Percentiles rank a stretch among this genome's conserved stretches.
Conservation (phyloP, 495 filamentous ascomycete genomes). For the Astrothelium subdiscretum region DNA sequence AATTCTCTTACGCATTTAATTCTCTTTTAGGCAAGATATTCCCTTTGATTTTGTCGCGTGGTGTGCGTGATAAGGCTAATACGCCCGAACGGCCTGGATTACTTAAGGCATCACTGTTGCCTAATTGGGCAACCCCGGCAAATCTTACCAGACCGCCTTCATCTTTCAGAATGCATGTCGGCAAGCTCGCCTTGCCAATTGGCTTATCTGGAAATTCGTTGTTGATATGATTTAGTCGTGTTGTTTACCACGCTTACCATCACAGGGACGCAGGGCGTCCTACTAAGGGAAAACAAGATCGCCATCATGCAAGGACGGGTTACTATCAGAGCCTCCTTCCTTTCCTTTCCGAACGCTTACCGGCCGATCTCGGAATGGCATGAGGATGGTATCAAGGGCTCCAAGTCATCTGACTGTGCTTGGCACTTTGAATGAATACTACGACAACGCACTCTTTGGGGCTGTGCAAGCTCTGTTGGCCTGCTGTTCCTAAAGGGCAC, state of each 20-base stretch:
- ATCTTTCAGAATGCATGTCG: too few species aligned
- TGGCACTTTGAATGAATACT: background rate
- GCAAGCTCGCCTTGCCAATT: background rate
- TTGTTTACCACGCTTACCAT: background rate
- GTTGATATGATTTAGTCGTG: background rate
- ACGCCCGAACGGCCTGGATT: background rate
- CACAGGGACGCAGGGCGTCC: background rate
- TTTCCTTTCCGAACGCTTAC: background rate
- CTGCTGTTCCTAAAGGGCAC: background rate
- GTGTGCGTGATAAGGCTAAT: background rate
- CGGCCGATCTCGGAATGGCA: background rate
- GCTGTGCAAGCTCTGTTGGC: background rate
- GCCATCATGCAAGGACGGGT: background rate
- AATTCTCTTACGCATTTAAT: background rate
- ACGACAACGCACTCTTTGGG: background rate
- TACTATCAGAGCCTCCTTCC: background rate
- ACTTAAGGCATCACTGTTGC: background rate
- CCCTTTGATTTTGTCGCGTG: background rate
- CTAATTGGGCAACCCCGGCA: background rate
- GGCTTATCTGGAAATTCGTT: background rate
- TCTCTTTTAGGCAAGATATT: background rate
- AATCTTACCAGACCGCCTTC: background rate
- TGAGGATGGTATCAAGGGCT: background rate
- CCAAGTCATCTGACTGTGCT: background rate
- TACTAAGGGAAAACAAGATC: background rate